Conservation (phyloP, 108 stramenopile species). For the Nitzschia sp. region DNA sequence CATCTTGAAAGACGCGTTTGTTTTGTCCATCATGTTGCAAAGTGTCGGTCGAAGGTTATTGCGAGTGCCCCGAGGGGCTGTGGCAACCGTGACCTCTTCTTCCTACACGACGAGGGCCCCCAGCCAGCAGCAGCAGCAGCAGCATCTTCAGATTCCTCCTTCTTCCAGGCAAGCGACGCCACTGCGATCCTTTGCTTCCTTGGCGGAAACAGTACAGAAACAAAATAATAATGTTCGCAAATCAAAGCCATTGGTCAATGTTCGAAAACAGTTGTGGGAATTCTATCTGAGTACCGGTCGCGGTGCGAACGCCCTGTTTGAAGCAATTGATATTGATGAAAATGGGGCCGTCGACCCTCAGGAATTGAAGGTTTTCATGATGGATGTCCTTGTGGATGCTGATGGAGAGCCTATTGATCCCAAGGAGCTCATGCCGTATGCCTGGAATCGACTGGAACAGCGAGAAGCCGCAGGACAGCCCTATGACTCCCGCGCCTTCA, state of each 20-base stretch:
- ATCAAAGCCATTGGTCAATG: slow-evolving; percentile 40
- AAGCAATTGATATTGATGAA: slow-evolving; percentile 57
- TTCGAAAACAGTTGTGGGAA: slow-evolving; percentile 64
- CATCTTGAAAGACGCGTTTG: background rate
- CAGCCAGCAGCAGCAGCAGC: background rate
- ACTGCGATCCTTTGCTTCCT: background rate
- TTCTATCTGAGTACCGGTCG: slow-evolving; percentile 60
- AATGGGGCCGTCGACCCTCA: slow-evolving; percentile 37
- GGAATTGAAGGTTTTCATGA: slow-evolving; percentile 57
- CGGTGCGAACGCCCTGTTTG: slow-evolving; percentile 60
- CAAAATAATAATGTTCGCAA: background rate
- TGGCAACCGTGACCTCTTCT: background rate
- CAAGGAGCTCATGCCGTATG: slow-evolving; percentile 33
- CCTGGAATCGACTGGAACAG: slow-evolving; percentile 33
- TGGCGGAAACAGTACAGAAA: background rate
- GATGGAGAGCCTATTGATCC: slow-evolving; percentile 35
- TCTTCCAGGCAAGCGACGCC: background rate
- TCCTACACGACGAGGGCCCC: background rate
- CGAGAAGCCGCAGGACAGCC: slow-evolving; percentile 17
- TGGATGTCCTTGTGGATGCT: slow-evolving; percentile 33
- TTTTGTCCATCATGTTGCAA: background rate
- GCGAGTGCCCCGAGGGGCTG: background rate
- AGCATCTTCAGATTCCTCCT: no score
- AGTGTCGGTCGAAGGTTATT: background rate
- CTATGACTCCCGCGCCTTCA: slow-evolving; percentile 37